Base-by-base conservation (phyloP, 352 stramenopile species). In the Globisporangium barbulae region DNA sequence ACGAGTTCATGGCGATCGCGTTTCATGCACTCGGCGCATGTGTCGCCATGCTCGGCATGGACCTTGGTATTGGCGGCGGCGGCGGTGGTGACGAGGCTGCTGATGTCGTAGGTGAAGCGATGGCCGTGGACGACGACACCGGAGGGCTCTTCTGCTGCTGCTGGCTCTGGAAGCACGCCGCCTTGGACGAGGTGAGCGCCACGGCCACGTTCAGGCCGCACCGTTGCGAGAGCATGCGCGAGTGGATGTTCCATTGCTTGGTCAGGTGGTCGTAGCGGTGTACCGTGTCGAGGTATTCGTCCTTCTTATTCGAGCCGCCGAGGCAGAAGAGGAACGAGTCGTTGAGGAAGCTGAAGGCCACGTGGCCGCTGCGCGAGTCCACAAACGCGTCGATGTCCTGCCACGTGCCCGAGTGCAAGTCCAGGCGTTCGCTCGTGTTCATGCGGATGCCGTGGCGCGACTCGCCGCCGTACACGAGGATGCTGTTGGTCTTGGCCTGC, bases 231-330 rank as follows among this genome's bases (percentile, higher is more conserved):
- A 73, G 65, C 79, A 91, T 89, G 21, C 71, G 75, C 15, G 81
- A 88, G 48, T 90, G 76, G 10, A 75, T 56, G 25, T 69, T 79
- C 83, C 83, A 92, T 37, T 79, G 63, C 53, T 85, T 78, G 2
- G 79, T 89, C 3, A 92, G 65, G 22, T 76, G 66, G 49, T 92
- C 83, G 48, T 81, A 92, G 5, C 81, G 76, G 39, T 89, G 79
- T 12, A 92, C 83, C 9, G 76, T 72, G 53, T 88, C 77, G 53
- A 90, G 48, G 52, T 90, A 89, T 63, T 89, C 81, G 62, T 92
- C 83, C 47, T 89, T 88, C 59, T 88, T 86, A 66, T 89, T 89
- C 31, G 83, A 89, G n/a, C 83, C 83, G 2, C 83, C 83, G 7
- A 90, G 59, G 28, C 72, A 82, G 57, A 89, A 90, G n/a, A 90